phyloP scores from a whole-genome alignment of 495 filamentous ascomycete species.

The Hyaloscypha bicolor region DNA sequence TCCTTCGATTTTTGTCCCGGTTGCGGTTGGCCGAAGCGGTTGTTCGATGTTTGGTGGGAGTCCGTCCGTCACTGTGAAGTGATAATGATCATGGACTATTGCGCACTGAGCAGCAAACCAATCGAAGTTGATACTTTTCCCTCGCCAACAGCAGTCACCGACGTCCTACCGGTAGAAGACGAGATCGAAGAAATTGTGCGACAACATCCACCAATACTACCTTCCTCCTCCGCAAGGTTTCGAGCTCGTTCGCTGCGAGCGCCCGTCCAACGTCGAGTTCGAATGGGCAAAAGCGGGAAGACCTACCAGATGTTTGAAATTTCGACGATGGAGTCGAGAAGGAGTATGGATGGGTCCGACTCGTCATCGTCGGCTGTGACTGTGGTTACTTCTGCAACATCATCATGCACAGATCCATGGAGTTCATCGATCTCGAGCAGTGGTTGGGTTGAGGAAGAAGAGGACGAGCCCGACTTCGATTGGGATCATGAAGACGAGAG shows the following conservation, averaged over 20 bases:
- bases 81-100: constrained; percentile 14
- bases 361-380: constrained; percentile 28
- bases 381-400: constrained; percentile 29
- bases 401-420: constrained; percentile 31
- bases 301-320: constrained; percentile 22
- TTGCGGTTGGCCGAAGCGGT: constrained; percentile 12
- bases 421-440: constrained; percentile 15
- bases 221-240: background rate
- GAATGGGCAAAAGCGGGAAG: constrained; percentile 14
- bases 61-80: background rate
- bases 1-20: constrained; percentile 4
- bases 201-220: constrained; percentile 1
- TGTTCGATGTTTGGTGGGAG: constrained; percentile 10
- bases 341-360: constrained; percentile 29
- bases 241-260: constrained; percentile 12
- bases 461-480: constrained; percentile 19
- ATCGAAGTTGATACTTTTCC: constrained; percentile 11
- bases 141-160: constrained; percentile 6
- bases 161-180: constrained; percentile 17
- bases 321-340: constrained; percentile 16
- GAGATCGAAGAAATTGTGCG: constrained; percentile 31
- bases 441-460: constrained; percentile 31
- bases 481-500: constrained; percentile 23
- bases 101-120: constrained; percentile 9
- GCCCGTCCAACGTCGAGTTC: constrained; percentile 18